Evolutionary conservation across 805 yeast species (phyloP).

Genomic region (Wickerhamomyces bisporus): DNA sequence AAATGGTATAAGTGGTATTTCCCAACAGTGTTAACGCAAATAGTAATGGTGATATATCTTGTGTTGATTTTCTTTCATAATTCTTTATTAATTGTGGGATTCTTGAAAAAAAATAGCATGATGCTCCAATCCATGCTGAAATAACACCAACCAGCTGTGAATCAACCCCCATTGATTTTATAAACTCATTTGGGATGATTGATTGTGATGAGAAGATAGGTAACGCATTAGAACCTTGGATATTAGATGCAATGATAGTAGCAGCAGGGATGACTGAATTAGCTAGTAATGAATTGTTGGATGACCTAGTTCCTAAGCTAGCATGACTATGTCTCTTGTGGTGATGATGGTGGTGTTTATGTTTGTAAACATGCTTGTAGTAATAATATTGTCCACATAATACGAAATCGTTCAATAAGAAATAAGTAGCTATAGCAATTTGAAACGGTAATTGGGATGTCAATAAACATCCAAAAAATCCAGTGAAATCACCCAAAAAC

Average conservation of each 20-base stretch:
- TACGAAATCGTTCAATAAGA: constrained; percentile 63
- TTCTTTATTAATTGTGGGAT: constrained; percentile 82
- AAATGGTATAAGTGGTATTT: constrained; percentile 68
- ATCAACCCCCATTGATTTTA: background rate
- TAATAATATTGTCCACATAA: constrained; percentile 68
- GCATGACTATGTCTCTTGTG: constrained; percentile 2
- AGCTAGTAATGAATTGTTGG: constrained; percentile 7
- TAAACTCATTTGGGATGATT: background rate
- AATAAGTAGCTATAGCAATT: constrained; percentile 64
- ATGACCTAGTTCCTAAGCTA: constrained; percentile 2
- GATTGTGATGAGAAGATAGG: constrained; percentile 11
- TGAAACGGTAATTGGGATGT: constrained; percentile 84
- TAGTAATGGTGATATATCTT: constrained; percentile 76
- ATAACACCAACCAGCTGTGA: constrained; percentile 32
- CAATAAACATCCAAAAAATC: constrained; percentile 64
- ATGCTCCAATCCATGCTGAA: constrained; percentile 77
- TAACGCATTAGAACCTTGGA: constrained; percentile 18
- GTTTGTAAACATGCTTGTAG: constrained; percentile 40
- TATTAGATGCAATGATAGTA: constrained; percentile 22
- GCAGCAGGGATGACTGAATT: constrained; percentile 17
- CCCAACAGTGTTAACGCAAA: constrained; percentile 78
- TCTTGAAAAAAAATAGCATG: constrained; percentile 70
- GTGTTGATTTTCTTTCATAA: constrained; percentile 72
- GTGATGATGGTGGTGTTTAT: constrained; percentile 28
- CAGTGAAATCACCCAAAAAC: constrained; percentile 40